Evolutionary conservation across 805 yeast genomes (phyloP).

Genomic region (Kodamaea hsintzibuensis): DNA sequence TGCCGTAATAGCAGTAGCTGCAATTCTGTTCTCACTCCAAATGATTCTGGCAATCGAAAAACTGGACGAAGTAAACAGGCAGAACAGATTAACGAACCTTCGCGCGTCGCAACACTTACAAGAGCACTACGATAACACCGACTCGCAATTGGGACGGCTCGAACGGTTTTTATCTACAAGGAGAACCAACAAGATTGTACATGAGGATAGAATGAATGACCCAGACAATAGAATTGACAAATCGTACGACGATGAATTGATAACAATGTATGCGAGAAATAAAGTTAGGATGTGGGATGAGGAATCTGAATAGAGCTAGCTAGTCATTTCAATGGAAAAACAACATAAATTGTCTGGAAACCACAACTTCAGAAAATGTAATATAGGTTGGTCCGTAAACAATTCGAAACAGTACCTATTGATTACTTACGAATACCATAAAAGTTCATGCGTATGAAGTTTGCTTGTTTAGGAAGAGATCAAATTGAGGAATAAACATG

Average conservation of each 20-base stretch:
- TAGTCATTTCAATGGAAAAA: neutral
- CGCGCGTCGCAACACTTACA: neutral
- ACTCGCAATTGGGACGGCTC: conserved; percentile 32
- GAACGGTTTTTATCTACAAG: conserved; percentile 35
- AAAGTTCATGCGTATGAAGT: neutral
- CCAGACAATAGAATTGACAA: conserved; percentile 16
- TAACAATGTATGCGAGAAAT: conserved; percentile 34
- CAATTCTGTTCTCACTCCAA: conserved; percentile 41
- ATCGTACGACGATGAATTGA: conserved; percentile 28
- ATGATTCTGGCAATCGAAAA: conserved; percentile 40
- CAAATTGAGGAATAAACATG: neutral
- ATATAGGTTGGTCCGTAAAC: neutral
- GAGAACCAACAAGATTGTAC: conserved; percentile 26
- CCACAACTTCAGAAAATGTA: neutral
- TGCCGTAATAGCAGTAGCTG: conserved; percentile 36
- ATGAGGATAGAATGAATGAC: conserved; percentile 14
- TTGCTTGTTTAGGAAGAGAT: neutral
- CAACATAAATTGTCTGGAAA: neutral
- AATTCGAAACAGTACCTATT: no score
- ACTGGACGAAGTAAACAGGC: conserved; percentile 32
- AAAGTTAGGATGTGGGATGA: conserved; percentile 15
- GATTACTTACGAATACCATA: neutral
- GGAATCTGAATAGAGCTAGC: neutral
- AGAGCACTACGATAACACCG: neutral
- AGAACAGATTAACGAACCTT: conserved; percentile 24